Base-by-base conservation (phyloP, 345 rosid species). In the Geranium rotundifolium region DNA sequence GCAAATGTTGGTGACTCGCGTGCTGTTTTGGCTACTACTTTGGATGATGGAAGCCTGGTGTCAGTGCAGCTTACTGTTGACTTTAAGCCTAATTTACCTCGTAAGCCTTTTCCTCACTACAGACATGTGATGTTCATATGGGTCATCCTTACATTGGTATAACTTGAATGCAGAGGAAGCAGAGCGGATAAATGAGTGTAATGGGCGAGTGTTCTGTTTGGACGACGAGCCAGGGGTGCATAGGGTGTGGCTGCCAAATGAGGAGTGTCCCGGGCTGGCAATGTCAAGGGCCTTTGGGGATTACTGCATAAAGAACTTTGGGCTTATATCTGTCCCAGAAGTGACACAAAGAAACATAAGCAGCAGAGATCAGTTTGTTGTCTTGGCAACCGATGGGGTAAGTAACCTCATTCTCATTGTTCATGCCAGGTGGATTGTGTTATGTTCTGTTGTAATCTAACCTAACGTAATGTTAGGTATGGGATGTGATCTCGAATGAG, bases 211-310 rank as follows among this genome's bases (percentile, higher is more conserved):
- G 0, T 92, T 87, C 78, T 82, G 91, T 67, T 63, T 87, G 17
- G 58, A 77, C 4, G 98, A 92, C 31, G 97, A 92, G 76, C 98
- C 91, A 18, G 95, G 95, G 9, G 90, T 92, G 49, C 96, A 92
- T 68, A 84, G 98, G 14, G 74, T 92, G 23, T 92, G 98, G 98
- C 85, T 85, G 64, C 97, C 97, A 1, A 73, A 82, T 31, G 83
- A 64, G 63, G 90, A 89, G 31, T 77, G 77, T 0, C 98, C 97
- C 0, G 98, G 98, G 31, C 87, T 92, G 4, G 95, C 98, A 54
- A 92, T 92, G 98, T 92, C 97, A 14, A 82, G 98, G 76, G 95
- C 98, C 15, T 92, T 92, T 29, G 98, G 97, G 20, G 98, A 92
- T 79, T 83, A 83, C 68, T 89, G 98, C 68, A 55, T 89, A 3